These are phyloP conservation scores for Saposhnikovia divaricata DNA, from an alignment of 129 eudicot genomes.

Conservation along the genomic window DNA sequence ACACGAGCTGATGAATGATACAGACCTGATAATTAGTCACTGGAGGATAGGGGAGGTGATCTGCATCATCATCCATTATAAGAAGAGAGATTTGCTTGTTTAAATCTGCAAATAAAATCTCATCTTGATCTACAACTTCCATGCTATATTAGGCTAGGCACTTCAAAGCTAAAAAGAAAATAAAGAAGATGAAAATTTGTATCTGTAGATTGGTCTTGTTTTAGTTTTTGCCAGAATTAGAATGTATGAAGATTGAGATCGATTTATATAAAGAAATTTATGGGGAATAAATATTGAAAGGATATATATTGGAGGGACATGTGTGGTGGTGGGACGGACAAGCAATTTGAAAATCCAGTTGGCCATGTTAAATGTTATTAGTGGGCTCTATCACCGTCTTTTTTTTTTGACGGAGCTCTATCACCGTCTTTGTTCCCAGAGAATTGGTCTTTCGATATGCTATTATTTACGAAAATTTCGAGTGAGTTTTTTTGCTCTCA, in stretches of 20 bases:
- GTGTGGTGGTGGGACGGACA: constrained; percentile 40
- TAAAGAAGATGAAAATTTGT: background rate
- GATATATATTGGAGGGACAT: constrained; percentile 25
- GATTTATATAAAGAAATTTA: constrained; percentile 13
- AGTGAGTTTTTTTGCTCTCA: no score
- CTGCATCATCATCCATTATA: constrained; percentile 71
- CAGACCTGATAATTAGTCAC: constrained; percentile 60
- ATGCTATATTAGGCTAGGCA: constrained; percentile 18
- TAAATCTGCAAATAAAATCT: constrained; percentile 39
- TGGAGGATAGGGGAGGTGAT: constrained; percentile 33
- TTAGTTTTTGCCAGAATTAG: background rate
- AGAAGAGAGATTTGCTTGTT: constrained; percentile 33
- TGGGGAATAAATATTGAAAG: constrained; percentile 8
- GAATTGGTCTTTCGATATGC: background rate
- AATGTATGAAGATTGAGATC: constrained; percentile 15
- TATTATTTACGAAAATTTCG: no score
- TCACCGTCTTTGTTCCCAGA: constrained; percentile 1
- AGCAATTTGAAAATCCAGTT: constrained; percentile 56
- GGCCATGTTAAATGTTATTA: constrained; percentile 1
- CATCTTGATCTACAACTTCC: constrained; percentile 76
- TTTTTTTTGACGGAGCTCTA: no score
- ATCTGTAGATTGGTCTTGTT: background rate
- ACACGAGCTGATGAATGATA: constrained; percentile 1
- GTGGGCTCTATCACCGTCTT: constrained; percentile 3
- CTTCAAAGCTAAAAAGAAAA: background rate